Percentiles rank a stretch among this genome's conserved stretches.
Evolutionary conservation across 1,284 basidiomycete species (phyloP).

Genomic region (Pascua guehoae): DNA sequence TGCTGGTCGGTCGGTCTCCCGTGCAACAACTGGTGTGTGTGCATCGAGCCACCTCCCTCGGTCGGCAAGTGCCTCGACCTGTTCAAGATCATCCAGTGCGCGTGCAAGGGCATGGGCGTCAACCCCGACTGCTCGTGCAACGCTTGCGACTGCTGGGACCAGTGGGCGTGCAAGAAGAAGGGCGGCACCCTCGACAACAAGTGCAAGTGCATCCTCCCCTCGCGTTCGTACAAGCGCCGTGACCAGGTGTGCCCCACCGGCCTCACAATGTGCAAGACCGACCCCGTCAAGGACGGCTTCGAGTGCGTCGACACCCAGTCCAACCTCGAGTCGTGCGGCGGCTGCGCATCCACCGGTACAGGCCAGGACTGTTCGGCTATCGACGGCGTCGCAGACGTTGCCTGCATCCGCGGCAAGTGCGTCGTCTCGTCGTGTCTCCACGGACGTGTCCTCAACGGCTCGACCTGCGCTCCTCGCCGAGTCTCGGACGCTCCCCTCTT

Average conservation of each 20-base stretch:
- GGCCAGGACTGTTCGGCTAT: constrained; percentile 68
- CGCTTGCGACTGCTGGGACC: constrained; percentile 8
- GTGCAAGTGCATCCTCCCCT: constrained; percentile 17
- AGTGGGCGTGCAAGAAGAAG: constrained; percentile 12
- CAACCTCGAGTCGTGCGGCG: constrained; percentile 56
- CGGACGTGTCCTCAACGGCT: constrained; percentile 3
- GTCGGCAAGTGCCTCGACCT: constrained; percentile 15
- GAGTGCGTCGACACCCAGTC: constrained; percentile 21
- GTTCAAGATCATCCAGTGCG: constrained; percentile 7
- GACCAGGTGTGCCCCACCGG: too few species aligned
- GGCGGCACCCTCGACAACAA: constrained; percentile 12
- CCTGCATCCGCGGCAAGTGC: constrained; percentile 16
- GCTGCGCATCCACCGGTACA: constrained; percentile 58
- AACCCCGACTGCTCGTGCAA: constrained; percentile 17
- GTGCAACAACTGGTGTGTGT: constrained; percentile 11
- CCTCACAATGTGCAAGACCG: too few species aligned
- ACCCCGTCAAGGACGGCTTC: background rate
- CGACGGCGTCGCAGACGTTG: constrained; percentile 48
- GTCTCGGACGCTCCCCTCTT: too few species aligned
- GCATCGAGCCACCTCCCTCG: constrained; percentile 8
- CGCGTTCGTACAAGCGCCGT: background rate
- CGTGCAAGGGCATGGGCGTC: constrained; percentile 5
- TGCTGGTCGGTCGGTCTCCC: constrained; percentile 10
- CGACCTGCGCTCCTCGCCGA: too few species aligned
- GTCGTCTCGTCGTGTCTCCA: constrained; percentile 15